Conservation (phyloP, 306 rosid genomes). For the Myrica gale region DNA sequence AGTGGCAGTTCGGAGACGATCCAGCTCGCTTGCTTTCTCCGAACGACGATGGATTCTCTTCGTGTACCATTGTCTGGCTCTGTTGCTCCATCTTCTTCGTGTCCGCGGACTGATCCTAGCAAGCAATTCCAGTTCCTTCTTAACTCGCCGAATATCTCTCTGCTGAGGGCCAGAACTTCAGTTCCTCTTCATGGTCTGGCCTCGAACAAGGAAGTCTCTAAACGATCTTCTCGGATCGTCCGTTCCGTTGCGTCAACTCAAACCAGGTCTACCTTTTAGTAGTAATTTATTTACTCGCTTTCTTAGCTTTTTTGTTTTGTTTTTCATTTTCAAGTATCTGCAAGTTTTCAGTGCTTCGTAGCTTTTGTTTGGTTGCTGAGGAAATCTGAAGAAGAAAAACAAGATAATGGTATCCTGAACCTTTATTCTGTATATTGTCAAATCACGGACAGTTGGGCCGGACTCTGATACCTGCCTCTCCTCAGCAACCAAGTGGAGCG, state of each 20-base stretch:
- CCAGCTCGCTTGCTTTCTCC: not conserved
- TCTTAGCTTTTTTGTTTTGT: not conserved
- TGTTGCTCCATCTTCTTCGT: not conserved
- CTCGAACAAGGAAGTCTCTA: not conserved
- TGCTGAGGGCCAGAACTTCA: not conserved
- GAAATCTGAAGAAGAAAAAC: not conserved
- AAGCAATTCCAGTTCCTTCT: not conserved
- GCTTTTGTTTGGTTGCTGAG: not conserved
- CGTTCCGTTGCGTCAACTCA: not conserved
- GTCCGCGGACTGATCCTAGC: not conserved
- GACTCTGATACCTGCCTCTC: not conserved
- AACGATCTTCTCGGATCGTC: not conserved
- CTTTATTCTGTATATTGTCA: not conserved
- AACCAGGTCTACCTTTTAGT: not conserved
- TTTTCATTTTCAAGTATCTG: not conserved
- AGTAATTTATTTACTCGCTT: not conserved
- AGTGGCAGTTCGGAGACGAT: no score
- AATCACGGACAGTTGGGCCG: not conserved
- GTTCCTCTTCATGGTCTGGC: not conserved
- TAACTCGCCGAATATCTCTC: not conserved
- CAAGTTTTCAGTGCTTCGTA: not conserved
- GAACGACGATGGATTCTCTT: not conserved
- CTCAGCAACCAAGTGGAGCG: not conserved
- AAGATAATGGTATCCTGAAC: not conserved
- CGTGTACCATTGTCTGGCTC: not conserved